A percentile compares a stretch with the other conserved stretches of the same genome.
Conservation (phyloP, 129 eudicot genomes). For the Flaveria robusta region DNA sequence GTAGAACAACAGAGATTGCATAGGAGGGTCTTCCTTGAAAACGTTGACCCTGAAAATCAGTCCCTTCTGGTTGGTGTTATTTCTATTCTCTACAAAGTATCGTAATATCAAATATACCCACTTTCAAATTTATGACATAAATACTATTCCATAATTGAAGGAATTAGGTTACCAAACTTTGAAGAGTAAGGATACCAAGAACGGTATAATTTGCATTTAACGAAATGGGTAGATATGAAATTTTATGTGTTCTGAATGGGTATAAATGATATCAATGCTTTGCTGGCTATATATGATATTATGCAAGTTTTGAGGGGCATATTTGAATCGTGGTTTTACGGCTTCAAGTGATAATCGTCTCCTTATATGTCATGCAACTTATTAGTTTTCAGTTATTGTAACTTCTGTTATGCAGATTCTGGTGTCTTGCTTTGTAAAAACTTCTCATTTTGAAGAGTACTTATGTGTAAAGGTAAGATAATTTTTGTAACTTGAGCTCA, state of each 20-base stretch:
- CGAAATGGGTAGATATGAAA: too few relatives aligned
- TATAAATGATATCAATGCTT: too few relatives aligned
- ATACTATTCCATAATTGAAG: too few relatives aligned
- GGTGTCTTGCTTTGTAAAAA: conserved; percentile 12
- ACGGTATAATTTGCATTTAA: background rate
- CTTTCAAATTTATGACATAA: too few relatives aligned
- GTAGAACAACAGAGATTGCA: conserved; percentile 94
- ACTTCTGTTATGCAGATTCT: conserved; percentile 48
- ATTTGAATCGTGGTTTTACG: background rate
- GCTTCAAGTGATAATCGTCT: background rate
- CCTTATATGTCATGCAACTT: background rate
- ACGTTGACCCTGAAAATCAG: conserved; percentile 86
- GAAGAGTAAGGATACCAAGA: too few relatives aligned
- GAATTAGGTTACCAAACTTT: too few relatives aligned
- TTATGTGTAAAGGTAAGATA: conserved; percentile 3
- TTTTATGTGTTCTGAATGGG: too few relatives aligned
- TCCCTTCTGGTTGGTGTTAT: conserved; percentile 69
- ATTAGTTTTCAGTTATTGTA: background rate
- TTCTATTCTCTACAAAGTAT: background rate
- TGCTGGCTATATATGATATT: too few relatives aligned
- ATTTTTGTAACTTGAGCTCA: background rate
- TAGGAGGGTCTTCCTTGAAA: conserved; percentile 88
- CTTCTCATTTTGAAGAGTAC: conserved; percentile 6
- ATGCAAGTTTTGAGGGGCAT: too few relatives aligned
- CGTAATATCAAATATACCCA: too few relatives aligned